Base-by-base conservation (phyloP, 805 yeast genomes). In the Scheffersomyces amazonensis region DNA sequence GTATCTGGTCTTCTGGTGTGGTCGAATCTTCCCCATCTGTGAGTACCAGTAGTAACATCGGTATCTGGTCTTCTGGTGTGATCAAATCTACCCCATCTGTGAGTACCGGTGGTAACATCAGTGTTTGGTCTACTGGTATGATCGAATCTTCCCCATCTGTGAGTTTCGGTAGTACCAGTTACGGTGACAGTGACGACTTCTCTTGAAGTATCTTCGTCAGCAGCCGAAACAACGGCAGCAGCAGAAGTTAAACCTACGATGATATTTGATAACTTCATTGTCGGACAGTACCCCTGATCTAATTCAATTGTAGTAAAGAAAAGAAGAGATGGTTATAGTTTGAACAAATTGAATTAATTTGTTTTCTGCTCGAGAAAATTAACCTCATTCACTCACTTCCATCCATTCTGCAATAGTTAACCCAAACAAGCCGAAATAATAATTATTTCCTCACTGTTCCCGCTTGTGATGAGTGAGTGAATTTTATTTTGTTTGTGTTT, bases 81-180 rank as follows among this genome's bases (percentile, higher is more conserved):
- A 69, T 77, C 68, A 54, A 77, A 77, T 53, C 69, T 69, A 48
- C 86, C 86, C 47, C 66, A 67, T 44, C 60, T 71, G 66, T 79
- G 81, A 32, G 83, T 78, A 39, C 57, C 50, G 41, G 52, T 56
- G 24, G 53, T 42, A n/a, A n/a, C n/a, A n/a, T n/a, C n/a, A n/a
- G n/a, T n/a, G n/a, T 56, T 24, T 28, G 40, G 29, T 66, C 37
- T 71, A 15, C 25, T 32, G 64, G 52, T 76, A 60, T 75, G 71
- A 69, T 77, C 68, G 54, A 77, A 77, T 53, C 69, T 69, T 48
- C 86, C 86, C 47, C 66, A 67, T 44, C 60, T 71, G 66, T 79
- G 81, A 32, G 83, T 78, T 40, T 58, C 50, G 41, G 52, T 56
- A 25, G 53, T 42, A 43, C 61, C 66, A 44, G 56, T 53, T 42